Base-by-base conservation (phyloP, 306 rosid species). In the Fragaria nilgerrensis region DNA sequence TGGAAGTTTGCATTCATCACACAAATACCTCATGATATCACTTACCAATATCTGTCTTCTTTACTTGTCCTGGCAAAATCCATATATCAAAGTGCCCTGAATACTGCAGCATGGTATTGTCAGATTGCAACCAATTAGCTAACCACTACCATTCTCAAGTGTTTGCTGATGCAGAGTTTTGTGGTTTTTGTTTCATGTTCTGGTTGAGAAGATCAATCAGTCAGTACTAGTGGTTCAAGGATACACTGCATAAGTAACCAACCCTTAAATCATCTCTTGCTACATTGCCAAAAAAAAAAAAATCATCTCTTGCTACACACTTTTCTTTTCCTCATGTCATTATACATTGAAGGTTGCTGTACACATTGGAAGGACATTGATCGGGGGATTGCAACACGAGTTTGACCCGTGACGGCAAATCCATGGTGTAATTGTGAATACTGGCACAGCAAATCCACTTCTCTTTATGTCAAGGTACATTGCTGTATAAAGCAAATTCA, bases 371-470 rank as follows among this genome's bases (percentile, higher is more conserved):
- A 80, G 36, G 69, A 86, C 53, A 72, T 77, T 47, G 88, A 93
- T 68, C 78, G 17, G 9, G 84, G 97, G 29, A 85, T 93, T 90
- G 98, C 96, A 63, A 91, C 97, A 53, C 96, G 98, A 93, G 82
- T 91, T 93, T 88, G 98, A 93, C 29, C 79, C 93, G 89, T 74
- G 92, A 91, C 78, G 86, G 93, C 50, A 93, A 93, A 84, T 93
- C 96, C 67, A 91, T 91, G 98, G 97, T 53, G 96, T 93, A 23
- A 75, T 91, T 80, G 91, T 85, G 58, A 81, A 83, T 72, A 84
- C 97, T 39, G 48, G 80, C 49, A 44, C 61, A 3, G 91, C 89
- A 70, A 89, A 79, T 27, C 75, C 88, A 83, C 61, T 27, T 86
- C 85, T 6, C 89, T 93, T 61, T 88, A 91, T 16, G 96, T 91